Conservation (phyloP, 352 stramenopile genomes). For the Discostella stelligera region DNA sequence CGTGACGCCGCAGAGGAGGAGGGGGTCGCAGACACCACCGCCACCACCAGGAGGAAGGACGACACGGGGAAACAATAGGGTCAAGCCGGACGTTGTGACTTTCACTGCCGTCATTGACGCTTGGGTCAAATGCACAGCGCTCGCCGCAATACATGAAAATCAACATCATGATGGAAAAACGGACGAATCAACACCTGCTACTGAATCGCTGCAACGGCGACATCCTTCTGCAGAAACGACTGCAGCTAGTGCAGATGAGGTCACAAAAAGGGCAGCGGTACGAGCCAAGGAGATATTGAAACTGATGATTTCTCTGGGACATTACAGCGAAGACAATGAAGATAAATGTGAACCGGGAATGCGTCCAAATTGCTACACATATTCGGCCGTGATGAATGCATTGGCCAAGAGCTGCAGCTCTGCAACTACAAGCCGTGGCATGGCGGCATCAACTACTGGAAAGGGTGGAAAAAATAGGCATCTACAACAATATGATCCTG, state of each 20-base stretch:
- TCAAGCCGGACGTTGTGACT: slow-evolving; percentile 57
- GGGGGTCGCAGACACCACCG: neutral
- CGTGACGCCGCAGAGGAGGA: neutral
- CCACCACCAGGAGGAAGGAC: neutral
- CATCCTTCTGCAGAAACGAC: slow-evolving; percentile 16
- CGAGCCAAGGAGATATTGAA: slow-evolving; percentile 59
- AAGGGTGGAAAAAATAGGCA: neutral
- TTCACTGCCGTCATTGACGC: slow-evolving; percentile 57
- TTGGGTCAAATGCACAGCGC: slow-evolving; percentile 60
- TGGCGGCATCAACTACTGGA: neutral
- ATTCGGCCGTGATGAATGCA: slow-evolving; percentile 73
- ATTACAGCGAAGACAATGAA: slow-evolving; percentile 27
- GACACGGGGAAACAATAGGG: slow-evolving; percentile 39
- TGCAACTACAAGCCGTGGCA: slow-evolving; percentile 3
- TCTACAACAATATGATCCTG: slow-evolving; percentile 37
- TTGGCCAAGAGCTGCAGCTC: slow-evolving; percentile 58
- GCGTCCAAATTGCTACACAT: slow-evolving; percentile 65
- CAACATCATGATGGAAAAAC: neutral
- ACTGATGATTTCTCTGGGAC: slow-evolving; percentile 62
- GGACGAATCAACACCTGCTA: neutral
- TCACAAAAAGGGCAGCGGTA: slow-evolving; percentile 40
- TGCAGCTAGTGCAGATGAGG: slow-evolving; percentile 35
- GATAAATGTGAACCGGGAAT: slow-evolving; percentile 44
- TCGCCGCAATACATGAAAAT: slow-evolving; percentile 62
- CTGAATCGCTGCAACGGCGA: neutral